Conservation (phyloP, 2,329 filamentous ascomycete genomes). For the Calonectria pseudoreteaudii region DNA sequence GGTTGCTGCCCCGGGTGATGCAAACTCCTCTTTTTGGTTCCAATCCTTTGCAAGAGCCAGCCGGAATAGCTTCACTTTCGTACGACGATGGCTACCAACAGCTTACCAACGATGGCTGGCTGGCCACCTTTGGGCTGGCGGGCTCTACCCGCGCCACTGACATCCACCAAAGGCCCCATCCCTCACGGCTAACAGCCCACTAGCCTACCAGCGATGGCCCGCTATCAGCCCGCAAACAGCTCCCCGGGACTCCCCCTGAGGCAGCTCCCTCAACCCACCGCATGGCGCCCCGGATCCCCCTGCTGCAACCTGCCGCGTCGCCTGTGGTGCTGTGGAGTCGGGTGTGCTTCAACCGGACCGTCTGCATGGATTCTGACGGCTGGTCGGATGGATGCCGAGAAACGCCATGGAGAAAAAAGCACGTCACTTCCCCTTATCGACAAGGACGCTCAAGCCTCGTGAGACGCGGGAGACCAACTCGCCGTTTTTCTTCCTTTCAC, state of each 20-base stretch:
- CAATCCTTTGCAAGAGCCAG: background rate
- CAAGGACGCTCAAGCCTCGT: constrained; percentile 12
- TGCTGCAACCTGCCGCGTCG: constrained; percentile 1
- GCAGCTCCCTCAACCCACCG: constrained; percentile 1
- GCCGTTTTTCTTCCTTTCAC: constrained; percentile 9
- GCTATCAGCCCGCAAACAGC: background rate
- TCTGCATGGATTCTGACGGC: constrained; percentile 26
- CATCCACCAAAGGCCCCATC: background rate
- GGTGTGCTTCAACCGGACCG: background rate
- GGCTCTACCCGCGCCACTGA: constrained; percentile 12
- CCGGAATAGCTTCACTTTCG: constrained; percentile 12
- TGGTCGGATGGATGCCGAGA: constrained; percentile 40
- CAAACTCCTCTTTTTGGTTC: background rate
- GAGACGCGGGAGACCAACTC: constrained; percentile 10
- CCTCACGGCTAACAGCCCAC: background rate
- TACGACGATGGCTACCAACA: background rate
- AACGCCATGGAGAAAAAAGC: constrained; percentile 32
- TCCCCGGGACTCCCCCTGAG: background rate
- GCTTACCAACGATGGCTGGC: background rate
- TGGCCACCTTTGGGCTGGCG: background rate
- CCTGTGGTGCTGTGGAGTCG: constrained; percentile 12
- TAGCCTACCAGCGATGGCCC: constrained; percentile 1
- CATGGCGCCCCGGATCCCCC: background rate
- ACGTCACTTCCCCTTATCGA: constrained; percentile 40
- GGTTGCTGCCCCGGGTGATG: background rate